Evolutionary conservation across 2,329 filamentous ascomycete genomes (phyloP), one percentile per base, ranked within the genome.

Genomic region (Exophiala xenobiotica): DNA sequence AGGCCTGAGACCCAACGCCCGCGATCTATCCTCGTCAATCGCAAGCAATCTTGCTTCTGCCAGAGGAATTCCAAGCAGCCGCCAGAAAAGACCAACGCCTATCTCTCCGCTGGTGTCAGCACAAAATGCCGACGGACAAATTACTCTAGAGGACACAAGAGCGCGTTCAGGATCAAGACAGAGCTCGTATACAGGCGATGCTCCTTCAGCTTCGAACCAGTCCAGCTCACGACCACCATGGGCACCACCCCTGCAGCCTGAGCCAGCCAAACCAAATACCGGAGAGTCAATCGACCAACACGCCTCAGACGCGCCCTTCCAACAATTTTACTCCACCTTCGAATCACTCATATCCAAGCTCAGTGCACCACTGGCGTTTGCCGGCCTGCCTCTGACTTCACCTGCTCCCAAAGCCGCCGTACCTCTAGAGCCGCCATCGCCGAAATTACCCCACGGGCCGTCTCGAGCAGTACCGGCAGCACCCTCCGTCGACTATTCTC

Each of bases 291-390:
- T 52, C 26, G 52, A 47, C 26, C 51, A 54, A 24, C 59, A 52
- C 73, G 70, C 61, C 5, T 64, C 71, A 1, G 89, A 95, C 24
- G 90, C 92, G 50, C 86, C 88, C 4, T 99, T 96, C 66, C 82
- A 88, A 5, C 83, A 85, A 47, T 99, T 97, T 71, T 99, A 97
- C 71, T 91, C 81, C 52, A 90, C 90, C 1, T 96, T 96, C 64
- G 90, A 91, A 49, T 89, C 81, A 47, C 81, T 96, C 41, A 88
- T 97, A 65, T 93, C 90, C 55, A 87, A 86, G 61, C 81, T 97
- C 9, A 95, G 92, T 0, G 90, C 91, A 0, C 91, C 91, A 1
- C 76, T 99, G 23, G 92, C 91, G 3, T 99, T 96, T 72, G 90
- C 93, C 3, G 92, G 92, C 1, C 79, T 99, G 6, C 93, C 93